A percentile compares a stretch with the other conserved stretches of the same genome.
Conservation (phyloP, 2,329 filamentous ascomycete genomes). For the Phialophora tarda region DNA sequence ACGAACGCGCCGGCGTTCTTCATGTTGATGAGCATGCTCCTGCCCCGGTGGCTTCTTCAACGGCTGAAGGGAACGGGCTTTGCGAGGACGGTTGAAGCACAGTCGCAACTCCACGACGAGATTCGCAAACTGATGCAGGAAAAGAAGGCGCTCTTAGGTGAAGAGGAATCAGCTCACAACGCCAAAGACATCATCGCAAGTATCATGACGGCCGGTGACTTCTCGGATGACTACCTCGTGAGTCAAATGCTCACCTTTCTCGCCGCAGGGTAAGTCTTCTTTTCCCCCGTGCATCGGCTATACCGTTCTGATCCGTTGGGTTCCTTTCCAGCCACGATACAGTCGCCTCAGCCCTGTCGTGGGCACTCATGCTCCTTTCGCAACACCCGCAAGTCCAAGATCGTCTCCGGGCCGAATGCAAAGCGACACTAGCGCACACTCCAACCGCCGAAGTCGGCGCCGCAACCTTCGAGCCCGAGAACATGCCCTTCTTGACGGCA, state of each 20-base stretch:
- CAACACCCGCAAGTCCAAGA: slow-evolving; percentile 39
- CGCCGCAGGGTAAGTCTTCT: slow-evolving; percentile 60
- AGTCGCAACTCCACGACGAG: slow-evolving; percentile 46
- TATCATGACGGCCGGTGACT: slow-evolving; percentile 75
- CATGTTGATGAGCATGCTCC: slow-evolving; percentile 58
- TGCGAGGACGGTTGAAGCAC: slow-evolving; percentile 22
- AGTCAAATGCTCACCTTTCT: slow-evolving; percentile 91
- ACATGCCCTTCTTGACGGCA: slow-evolving; percentile 56
- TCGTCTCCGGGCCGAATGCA: slow-evolving; percentile 38
- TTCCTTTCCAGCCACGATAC: slow-evolving; percentile 44
- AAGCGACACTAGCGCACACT: slow-evolving; percentile 38
- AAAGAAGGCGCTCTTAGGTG: slow-evolving; percentile 39
- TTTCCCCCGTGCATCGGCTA: neutral
- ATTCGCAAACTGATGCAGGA: slow-evolving; percentile 47
- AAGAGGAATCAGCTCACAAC: slow-evolving; percentile 10
- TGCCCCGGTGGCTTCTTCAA: slow-evolving; percentile 47
- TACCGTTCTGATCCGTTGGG: slow-evolving; percentile 2
- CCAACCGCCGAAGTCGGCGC: slow-evolving; percentile 36
- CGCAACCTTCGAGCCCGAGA: slow-evolving; percentile 44
- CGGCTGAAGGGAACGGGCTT: neutral
- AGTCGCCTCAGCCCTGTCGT: slow-evolving; percentile 40
- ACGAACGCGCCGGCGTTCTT: slow-evolving; percentile 65
- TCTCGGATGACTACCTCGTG: slow-evolving; percentile 76
- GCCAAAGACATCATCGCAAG: slow-evolving; percentile 79
- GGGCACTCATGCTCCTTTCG: slow-evolving; percentile 40